Percentiles rank a stretch among this genome's conserved stretches.
These are phyloP conservation scores for Ophidiomyces ophidiicola DNA, from an alignment of 2,329 filamentous ascomycete genomes.

Conservation along the genomic window DNA sequence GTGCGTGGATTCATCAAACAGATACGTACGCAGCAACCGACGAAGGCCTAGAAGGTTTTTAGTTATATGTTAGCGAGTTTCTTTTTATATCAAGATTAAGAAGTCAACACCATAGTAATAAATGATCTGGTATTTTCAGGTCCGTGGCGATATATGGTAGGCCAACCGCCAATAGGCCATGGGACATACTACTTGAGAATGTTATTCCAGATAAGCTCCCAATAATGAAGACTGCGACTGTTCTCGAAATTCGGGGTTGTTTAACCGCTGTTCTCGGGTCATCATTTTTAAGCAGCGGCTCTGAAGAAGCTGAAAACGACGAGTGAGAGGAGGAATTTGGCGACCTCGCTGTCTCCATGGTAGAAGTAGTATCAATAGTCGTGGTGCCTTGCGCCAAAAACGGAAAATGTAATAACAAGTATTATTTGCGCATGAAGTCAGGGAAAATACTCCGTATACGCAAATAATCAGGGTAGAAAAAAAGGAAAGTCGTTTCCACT, in stretches of 20 bases:
- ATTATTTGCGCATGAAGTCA: too few species aligned
- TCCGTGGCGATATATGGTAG: constrained; percentile 33
- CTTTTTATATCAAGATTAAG: neutral
- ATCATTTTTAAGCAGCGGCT: constrained; percentile 8
- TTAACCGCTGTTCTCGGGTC: neutral
- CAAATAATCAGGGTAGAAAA: too few species aligned
- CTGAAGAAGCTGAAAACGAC: constrained; percentile 1
- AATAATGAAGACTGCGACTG: constrained; percentile 10
- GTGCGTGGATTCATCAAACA: too few species aligned
- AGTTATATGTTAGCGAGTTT: neutral
- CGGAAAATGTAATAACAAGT: too few species aligned
- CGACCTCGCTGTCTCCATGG: neutral
- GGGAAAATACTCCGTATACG: too few species aligned
- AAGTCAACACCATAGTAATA: constrained; percentile 10
- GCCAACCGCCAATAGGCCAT: constrained; percentile 33
- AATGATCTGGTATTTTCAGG: constrained; percentile 20
- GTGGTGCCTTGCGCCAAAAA: too few species aligned
- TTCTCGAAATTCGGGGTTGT: constrained; percentile 7
- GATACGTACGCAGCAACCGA: constrained; percentile 10
- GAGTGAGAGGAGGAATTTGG: neutral
- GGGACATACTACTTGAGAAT: constrained; percentile 22
- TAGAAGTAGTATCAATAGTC: too few species aligned
- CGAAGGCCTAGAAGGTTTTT: constrained; percentile 9
- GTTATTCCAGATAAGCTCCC: constrained; percentile 15
- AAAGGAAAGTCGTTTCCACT: too few species aligned